Conservation (phyloP, 768 basidiomycete species). For the Phaeotremella skinneri region DNA sequence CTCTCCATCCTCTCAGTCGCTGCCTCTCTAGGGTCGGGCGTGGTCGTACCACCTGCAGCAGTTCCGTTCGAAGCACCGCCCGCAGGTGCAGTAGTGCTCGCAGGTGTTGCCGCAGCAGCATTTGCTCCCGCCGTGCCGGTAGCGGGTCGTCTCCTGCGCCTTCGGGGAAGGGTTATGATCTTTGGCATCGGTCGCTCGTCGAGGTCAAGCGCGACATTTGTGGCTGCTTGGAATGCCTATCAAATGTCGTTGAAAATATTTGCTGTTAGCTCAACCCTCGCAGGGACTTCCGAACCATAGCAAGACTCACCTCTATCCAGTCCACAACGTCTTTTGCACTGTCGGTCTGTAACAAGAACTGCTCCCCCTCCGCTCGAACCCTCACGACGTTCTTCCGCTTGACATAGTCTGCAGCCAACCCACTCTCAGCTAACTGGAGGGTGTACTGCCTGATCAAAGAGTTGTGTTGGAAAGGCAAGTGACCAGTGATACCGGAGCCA, state of each 20-base stretch:
- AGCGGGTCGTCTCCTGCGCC: constrained; percentile 39
- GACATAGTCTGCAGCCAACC: constrained; percentile 87
- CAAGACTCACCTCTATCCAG: constrained; percentile 80
- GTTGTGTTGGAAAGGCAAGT: constrained; percentile 49
- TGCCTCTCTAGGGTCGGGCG: constrained; percentile 23
- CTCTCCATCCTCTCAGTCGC: constrained; percentile 27
- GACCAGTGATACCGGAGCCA: constrained; percentile 7
- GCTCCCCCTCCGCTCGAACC: constrained; percentile 87
- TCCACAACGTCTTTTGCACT: constrained; percentile 81
- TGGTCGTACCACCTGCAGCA: constrained; percentile 35
- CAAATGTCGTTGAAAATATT: not conserved
- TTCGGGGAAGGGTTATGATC: constrained; percentile 56
- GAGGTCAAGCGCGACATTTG: constrained; percentile 86
- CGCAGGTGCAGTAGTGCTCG: constrained; percentile 8
- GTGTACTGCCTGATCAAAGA: constrained; percentile 69
- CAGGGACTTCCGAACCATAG: not conserved
- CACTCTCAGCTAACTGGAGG: constrained; percentile 87
- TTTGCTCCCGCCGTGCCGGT: constrained; percentile 16
- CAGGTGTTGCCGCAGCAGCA: not conserved
- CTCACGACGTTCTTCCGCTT: constrained; percentile 94
- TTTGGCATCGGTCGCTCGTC: constrained; percentile 90
- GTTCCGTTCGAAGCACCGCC: constrained; percentile 27
- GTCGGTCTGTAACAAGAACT: constrained; percentile 87
- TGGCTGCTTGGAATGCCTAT: constrained; percentile 85
- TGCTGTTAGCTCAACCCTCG: not conserved